These are phyloP conservation scores for Isatis lusitanica DNA, from an alignment of 441 rosid genomes.

Conservation along the genomic window DNA sequence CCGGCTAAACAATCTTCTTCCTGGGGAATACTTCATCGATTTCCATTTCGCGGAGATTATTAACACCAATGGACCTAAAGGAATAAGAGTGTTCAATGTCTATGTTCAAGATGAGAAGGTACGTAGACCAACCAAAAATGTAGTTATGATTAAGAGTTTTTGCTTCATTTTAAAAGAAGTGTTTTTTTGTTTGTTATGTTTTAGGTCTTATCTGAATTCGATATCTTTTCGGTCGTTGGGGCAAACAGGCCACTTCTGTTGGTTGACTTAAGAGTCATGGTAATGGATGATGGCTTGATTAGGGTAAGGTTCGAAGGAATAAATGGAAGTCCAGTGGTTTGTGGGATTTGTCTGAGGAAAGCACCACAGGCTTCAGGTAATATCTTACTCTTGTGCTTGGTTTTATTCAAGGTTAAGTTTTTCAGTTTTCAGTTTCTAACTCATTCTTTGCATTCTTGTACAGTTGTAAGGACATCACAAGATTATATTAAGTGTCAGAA, in stretches of 20 bases:
- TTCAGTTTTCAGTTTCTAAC: not conserved
- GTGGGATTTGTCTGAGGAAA: constrained; percentile 81
- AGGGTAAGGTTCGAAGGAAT: constrained; percentile 71
- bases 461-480: constrained; percentile 49
- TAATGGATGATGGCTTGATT: constrained; percentile 61
- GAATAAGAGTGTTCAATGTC: constrained; percentile 78
- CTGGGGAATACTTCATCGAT: constrained; percentile 68
- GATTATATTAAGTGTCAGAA: constrained; percentile 69
- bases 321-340: constrained; percentile 68
- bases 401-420: constrained; percentile 3
- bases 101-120: constrained; percentile 89
- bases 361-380: constrained; percentile 58
- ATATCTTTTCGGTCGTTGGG: constrained; percentile 77
- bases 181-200: not conserved
- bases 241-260: constrained; percentile 77
- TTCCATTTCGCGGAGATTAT: constrained; percentile 86
- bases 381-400: not conserved
- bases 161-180: not conserved
- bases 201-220: constrained; percentile 81
- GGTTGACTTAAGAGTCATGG: constrained; percentile 62
- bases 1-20: constrained; percentile 47
- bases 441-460: constrained; percentile 20
- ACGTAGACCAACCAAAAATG: constrained; percentile 26
- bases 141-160: not conserved
- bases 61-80: constrained; percentile 80